Base-by-base conservation (phyloP, 2,329 filamentous ascomycete genomes). In the Zymoseptoria crescenta region DNA sequence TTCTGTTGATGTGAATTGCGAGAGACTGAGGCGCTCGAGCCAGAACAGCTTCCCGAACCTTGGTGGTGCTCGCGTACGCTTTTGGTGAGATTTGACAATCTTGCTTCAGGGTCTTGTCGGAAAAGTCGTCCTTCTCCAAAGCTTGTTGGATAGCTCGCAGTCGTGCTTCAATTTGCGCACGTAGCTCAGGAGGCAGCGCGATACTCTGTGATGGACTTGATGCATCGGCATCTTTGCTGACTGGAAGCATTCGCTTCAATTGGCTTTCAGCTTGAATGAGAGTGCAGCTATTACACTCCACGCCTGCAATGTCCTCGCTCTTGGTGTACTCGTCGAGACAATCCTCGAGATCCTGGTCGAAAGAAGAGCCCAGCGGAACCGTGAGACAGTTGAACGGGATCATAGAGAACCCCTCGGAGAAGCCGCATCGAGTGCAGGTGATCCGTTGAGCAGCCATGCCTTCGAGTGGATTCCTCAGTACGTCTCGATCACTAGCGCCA, bases 381-480 rank as follows among this genome's bases (percentile, higher is more conserved):
- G 93, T 96, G 52, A 97, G 77, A 69, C 91, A 96, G 70, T 94
- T 96, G 79, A 97, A 97, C 0, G 91, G 91, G 20, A 91, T 95
- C 76, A 97, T 84, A 1, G 89, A 91, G 13, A 96, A 80, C 1
- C 92, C 92, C 67, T 96, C 91, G 0, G 90, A 91, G 74, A 89
- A 88, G 7, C 91, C 90, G 71, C 94, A 99, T 52, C 81, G 80
- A 57, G 89, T 87, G 72, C 94, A 99, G 0, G 89, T 89, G 1
- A 97, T 91, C 48, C 91, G 83, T 74, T 97, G 93, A 1, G 92
- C 93, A 8, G 91, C 80, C 20, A 96, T 77, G 0, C 94, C 94
- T 72, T 97, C 91, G 1, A 97, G 77, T 0, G 94, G 94, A 66
- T 94, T 96, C 52, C 81, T 81, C 5, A 82, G 73, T 21, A 30